phyloP scores from a whole-genome alignment of 208 protist species.

The Trypanosoma platydactyli region DNA sequence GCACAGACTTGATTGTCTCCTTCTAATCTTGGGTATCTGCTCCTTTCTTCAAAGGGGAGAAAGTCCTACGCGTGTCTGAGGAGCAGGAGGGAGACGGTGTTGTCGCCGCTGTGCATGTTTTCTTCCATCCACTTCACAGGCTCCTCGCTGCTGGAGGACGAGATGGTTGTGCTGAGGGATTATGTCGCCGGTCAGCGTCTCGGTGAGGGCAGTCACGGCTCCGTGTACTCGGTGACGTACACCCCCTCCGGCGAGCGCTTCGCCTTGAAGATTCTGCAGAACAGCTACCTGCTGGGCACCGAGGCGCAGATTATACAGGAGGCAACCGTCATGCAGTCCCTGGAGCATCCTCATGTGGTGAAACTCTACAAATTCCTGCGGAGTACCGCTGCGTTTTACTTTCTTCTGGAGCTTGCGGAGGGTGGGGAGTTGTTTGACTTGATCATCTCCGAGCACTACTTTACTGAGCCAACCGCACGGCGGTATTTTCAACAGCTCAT shows the following conservation, averaged over 20 bases:
- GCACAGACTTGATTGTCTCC: no score
- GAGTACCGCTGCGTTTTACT: conserved; percentile 83
- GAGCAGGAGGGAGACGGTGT: no score
- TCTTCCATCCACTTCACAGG: conserved; percentile 67
- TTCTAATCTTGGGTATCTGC: no score
- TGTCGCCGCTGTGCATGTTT: conserved; percentile 1
- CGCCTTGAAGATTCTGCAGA: conserved; percentile 89
- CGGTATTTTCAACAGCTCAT: conserved; percentile 95
- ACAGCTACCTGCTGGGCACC: conserved; percentile 59
- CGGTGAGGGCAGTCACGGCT: conserved; percentile 87
- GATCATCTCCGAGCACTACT: conserved; percentile 85
- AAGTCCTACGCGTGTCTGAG: no score
- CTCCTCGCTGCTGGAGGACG: conserved; percentile 58
- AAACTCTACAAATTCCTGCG: conserved; percentile 89
- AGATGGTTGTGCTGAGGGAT: conserved; percentile 68
- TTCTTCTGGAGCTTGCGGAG: conserved; percentile 88
- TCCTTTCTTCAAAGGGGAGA: no score
- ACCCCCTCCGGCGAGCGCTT: conserved; percentile 72
- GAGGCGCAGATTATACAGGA: conserved; percentile 82
- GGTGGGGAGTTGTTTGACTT: conserved; percentile 95
- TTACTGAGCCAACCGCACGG: conserved; percentile 81
- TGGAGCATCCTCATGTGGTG: conserved; percentile 90
- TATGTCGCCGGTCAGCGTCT: conserved; percentile 79
- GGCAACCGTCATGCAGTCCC: conserved; percentile 84
- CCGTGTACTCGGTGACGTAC: conserved; percentile 85